Evolutionary conservation across 345 rosid species (phyloP).

Genomic region (Raphanus raphanistrum): DNA sequence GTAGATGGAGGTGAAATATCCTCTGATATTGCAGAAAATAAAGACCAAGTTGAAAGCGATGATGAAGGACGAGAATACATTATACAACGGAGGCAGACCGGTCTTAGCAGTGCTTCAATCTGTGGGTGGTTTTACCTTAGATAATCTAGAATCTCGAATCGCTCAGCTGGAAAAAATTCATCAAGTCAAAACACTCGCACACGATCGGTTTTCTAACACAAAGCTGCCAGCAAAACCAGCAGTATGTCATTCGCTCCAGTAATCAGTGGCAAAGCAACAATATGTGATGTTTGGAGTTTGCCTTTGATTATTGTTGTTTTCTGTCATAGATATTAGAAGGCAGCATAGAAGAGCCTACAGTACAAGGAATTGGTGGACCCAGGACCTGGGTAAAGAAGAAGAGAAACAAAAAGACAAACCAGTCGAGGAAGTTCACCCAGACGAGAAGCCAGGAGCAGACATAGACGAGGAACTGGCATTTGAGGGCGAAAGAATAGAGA

Average conservation of each 20-base stretch:
- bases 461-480: background rate
- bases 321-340: background rate
- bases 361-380: background rate
- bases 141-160: too few relatives aligned
- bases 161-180: too few relatives aligned
- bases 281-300: background rate
- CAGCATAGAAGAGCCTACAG: background rate
- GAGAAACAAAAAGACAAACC: background rate
- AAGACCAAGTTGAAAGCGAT: too few relatives aligned
- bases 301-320: background rate
- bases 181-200: background rate
- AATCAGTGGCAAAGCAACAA: background rate
- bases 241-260: background rate
- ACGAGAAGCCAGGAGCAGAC: background rate
- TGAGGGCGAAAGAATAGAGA: background rate
- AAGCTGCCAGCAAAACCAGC: background rate
- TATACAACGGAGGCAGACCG: too few relatives aligned
- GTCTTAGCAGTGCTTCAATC: too few relatives aligned
- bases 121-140: too few relatives aligned
- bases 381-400: background rate
- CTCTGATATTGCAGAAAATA: too few relatives aligned
- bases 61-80: too few relatives aligned
- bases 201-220: background rate
- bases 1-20: too few relatives aligned
- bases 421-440: background rate